Evolutionary conservation across 1,139 yeast species (phyloP).

Genomic region (Yamadazyma jaroonii): DNA sequence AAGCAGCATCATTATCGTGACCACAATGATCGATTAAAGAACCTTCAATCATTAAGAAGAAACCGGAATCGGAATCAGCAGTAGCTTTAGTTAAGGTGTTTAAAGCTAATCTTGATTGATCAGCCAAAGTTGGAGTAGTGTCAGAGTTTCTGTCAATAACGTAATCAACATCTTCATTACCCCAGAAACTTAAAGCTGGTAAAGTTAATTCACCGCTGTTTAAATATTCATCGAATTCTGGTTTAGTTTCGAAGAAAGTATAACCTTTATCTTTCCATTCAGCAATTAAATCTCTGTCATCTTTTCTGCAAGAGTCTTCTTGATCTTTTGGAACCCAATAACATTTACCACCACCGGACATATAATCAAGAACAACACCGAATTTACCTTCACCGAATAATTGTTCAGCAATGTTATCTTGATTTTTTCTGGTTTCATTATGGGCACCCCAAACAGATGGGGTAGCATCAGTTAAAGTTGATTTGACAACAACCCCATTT

Average conservation of each 20-base stretch:
- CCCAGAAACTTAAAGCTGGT: constrained; percentile 72
- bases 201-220: constrained; percentile 24
- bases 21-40: constrained; percentile 93
- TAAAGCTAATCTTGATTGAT: constrained; percentile 69
- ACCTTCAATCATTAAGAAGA: constrained; percentile 81
- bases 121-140: constrained; percentile 69
- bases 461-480: constrained; percentile 59
- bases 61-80: constrained; percentile 69
- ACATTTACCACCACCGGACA: constrained; percentile 89
- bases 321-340: constrained; percentile 53
- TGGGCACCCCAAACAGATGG: constrained; percentile 83
- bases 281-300: constrained; percentile 58
- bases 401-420: constrained; percentile 75
- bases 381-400: constrained; percentile 48
- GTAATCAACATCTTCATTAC: constrained; percentile 72
- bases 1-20: constrained; percentile 74
- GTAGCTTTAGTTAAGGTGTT: constrained; percentile 63
- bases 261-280: constrained; percentile 63
- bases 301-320: constrained; percentile 66
- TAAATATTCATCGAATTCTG: constrained; percentile 43
- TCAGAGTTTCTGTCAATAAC: constrained; percentile 65
- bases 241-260: constrained; percentile 59
- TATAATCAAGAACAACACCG: constrained; percentile 65
- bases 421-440: constrained; percentile 61
- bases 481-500: constrained; percentile 86